These are phyloP conservation scores for Scheffersomyces insectosa DNA, from an alignment of 1,139 yeast species.

Conservation along the genomic window DNA sequence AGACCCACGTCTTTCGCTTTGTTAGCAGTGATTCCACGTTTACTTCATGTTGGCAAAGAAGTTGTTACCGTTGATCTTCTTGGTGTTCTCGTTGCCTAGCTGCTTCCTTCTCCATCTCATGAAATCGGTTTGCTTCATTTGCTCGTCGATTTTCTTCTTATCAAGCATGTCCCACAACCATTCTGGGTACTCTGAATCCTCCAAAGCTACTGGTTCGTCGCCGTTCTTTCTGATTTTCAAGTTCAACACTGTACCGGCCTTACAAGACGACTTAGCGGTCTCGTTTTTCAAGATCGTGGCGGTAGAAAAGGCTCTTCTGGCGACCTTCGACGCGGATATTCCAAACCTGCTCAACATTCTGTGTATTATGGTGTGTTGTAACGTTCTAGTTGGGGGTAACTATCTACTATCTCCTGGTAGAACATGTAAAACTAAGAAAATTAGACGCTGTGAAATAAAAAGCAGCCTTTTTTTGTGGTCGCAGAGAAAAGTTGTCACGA, in stretches of 20 bases:
- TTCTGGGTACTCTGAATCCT: constrained; percentile 86
- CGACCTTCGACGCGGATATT: not conserved
- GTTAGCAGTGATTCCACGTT: not conserved
- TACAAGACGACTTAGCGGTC: constrained; percentile 42
- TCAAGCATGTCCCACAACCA: constrained; percentile 95
- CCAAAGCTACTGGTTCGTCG: constrained; percentile 85
- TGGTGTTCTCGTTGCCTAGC: constrained; percentile 65
- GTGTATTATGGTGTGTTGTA: too few species aligned
- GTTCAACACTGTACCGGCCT: constrained; percentile 80
- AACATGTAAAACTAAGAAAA: too few species aligned
- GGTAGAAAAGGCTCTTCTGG: constrained; percentile 11
- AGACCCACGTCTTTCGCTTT: not conserved
- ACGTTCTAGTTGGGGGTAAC: too few species aligned
- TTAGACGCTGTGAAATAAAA: too few species aligned
- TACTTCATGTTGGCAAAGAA: constrained; percentile 56
- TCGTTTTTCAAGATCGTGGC: constrained; percentile 9
- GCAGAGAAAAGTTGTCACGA: too few species aligned
- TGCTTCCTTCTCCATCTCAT: constrained; percentile 68
- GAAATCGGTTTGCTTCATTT: constrained; percentile 58
- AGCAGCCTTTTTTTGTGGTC: too few species aligned
- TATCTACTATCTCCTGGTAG: too few species aligned
- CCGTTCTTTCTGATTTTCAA: constrained; percentile 77
- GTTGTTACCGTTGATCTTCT: constrained; percentile 74
- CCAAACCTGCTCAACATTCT: not conserved
- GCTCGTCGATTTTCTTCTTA: constrained; percentile 51